Conservation (phyloP, 2,329 filamentous ascomycete species). For the Dactylella cylindrospora region DNA sequence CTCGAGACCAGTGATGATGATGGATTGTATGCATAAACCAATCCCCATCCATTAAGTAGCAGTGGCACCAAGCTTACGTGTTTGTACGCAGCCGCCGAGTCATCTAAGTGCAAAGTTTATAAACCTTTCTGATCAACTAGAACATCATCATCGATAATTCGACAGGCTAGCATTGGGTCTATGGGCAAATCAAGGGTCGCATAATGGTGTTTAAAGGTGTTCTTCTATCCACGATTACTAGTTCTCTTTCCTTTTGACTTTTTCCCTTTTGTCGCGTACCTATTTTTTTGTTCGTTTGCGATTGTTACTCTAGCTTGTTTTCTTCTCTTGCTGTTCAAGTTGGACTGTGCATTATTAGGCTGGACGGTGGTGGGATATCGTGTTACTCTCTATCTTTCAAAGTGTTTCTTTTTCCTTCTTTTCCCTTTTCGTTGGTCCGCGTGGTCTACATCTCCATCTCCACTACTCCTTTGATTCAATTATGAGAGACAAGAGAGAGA, state of each 20-base stretch:
- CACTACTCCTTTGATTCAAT: conserved; percentile 39
- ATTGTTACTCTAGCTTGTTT: conserved; percentile 15
- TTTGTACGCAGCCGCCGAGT: conserved; percentile 32
- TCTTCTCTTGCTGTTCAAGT: conserved; percentile 6
- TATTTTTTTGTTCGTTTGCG: neutral
- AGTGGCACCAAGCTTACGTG: conserved; percentile 35
- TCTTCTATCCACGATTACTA: conserved; percentile 38
- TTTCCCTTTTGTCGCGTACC: conserved; percentile 1
- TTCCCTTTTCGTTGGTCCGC: conserved; percentile 10
- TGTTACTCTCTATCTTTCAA: conserved; percentile 7
- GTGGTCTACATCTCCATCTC: neutral
- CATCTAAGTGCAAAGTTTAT: conserved; percentile 9
- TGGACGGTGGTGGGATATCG: conserved; percentile 30
- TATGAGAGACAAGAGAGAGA: conserved; percentile 14
- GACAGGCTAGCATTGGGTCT: conserved; percentile 42
- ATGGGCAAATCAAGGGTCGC: conserved; percentile 42
- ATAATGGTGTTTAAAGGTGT: conserved; percentile 44
- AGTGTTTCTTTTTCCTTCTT: neutral
- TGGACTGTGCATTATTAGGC: conserved; percentile 26
- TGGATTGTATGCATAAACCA: conserved; percentile 46
- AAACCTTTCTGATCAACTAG: neutral
- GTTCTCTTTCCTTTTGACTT: conserved; percentile 21
- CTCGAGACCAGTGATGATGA: conserved; percentile 94
- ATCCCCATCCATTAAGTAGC: conserved; percentile 30
- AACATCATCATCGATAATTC: conserved; percentile 27